Conservation (phyloP, 768 basidiomycete species). For the Aureoboletus auriporus region DNA sequence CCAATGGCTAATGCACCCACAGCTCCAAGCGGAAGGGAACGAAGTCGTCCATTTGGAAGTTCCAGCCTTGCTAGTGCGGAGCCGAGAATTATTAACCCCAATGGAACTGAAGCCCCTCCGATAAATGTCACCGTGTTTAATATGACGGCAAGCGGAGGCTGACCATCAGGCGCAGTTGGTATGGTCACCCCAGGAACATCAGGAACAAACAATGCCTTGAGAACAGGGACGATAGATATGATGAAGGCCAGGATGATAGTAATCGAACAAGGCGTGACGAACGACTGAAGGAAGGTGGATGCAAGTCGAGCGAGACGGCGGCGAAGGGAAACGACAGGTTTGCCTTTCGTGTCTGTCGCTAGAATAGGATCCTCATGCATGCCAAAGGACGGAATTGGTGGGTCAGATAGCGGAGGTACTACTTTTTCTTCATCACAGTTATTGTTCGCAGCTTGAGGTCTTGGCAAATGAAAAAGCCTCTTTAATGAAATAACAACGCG, state of each 20-base stretch:
- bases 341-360: not conserved
- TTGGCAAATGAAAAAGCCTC: not conserved
- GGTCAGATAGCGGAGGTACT: not conserved
- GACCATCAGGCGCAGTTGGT: slow-evolving; percentile 57
- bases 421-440: slow-evolving; percentile 10
- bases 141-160: slow-evolving; percentile 61
- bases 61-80: slow-evolving; percentile 57
- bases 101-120: slow-evolving; percentile 59
- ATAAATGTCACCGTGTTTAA: slow-evolving; percentile 55
- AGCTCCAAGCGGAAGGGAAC: slow-evolving; percentile 45
- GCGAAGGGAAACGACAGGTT: not conserved
- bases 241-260: slow-evolving; percentile 52
- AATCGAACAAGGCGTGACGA: slow-evolving; percentile 47
- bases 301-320: slow-evolving; percentile 7
- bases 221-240: slow-evolving; percentile 49
- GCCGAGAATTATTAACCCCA: slow-evolving; percentile 60
- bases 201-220: slow-evolving; percentile 59
- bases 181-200: slow-evolving; percentile 40
- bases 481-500: slow-evolving; percentile 3
- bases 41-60: slow-evolving; percentile 46
- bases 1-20: slow-evolving; percentile 50
- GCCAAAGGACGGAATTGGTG: not conserved
- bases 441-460: not conserved
- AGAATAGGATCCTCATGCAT: slow-evolving; percentile 1
- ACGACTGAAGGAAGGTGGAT: slow-evolving; percentile 29